These are phyloP conservation scores for Spongospora subterranea DNA, from an alignment of 208 protist species.

Conservation along the genomic window DNA sequence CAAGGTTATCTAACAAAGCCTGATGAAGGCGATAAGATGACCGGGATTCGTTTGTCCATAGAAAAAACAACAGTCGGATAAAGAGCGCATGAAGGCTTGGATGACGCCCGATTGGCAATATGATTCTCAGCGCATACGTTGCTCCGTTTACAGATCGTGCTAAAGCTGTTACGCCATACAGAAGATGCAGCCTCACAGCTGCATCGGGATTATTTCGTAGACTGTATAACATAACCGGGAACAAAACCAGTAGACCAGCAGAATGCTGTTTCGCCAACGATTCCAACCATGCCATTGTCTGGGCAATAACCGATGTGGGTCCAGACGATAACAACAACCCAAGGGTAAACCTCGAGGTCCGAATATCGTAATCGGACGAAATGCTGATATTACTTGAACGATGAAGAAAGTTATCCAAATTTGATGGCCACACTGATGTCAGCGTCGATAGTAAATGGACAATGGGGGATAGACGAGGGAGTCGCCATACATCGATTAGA, in stretches of 20 bases:
- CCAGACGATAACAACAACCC: background rate
- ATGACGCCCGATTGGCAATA: background rate
- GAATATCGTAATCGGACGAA: background rate
- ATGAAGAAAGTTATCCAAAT: background rate
- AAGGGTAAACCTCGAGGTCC: background rate
- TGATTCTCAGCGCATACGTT: background rate
- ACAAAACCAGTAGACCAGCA: background rate
- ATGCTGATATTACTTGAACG: background rate
- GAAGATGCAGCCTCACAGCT: background rate
- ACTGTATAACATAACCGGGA: background rate
- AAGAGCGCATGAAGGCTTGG: constrained; percentile 1
- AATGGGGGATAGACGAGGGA: background rate
- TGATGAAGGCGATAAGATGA: background rate
- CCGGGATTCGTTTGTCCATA: background rate
- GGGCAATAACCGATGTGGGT: background rate
- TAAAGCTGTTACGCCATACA: background rate
- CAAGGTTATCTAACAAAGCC: background rate
- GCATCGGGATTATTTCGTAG: background rate
- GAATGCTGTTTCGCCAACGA: background rate
- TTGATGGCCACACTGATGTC: background rate
- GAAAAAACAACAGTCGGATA: background rate
- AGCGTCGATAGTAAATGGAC: background rate
- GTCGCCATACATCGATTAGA: background rate
- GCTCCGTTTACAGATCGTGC: background rate
- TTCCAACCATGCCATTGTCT: background rate